Evolutionary conservation across 2,329 filamentous ascomycete genomes (phyloP).

Genomic region (Coniella lustricola): DNA sequence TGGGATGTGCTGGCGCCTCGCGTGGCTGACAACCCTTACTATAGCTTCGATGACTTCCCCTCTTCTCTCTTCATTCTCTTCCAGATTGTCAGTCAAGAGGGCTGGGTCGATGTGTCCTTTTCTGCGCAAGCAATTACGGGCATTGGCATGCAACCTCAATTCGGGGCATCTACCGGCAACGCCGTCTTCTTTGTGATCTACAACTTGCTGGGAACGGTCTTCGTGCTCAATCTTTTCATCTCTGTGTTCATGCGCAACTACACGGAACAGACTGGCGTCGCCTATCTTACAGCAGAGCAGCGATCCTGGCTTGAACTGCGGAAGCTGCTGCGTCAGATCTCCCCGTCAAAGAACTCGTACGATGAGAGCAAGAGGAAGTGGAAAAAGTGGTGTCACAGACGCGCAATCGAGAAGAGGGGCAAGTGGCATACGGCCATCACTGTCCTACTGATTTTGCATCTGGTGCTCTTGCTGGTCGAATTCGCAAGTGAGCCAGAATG

Average conservation of each 20-base stretch:
- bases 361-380: slow-evolving; percentile 68
- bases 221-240: slow-evolving; percentile 93
- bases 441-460: slow-evolving; percentile 68
- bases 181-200: slow-evolving; percentile 93
- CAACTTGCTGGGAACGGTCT: slow-evolving; percentile 93
- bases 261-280: slow-evolving; percentile 95
- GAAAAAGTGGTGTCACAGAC: slow-evolving; percentile 91
- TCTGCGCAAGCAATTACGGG: slow-evolving; percentile 76
- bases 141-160: slow-evolving; percentile 62
- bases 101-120: slow-evolving; percentile 93
- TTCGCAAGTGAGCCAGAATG: slow-evolving; percentile 66
- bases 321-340: slow-evolving; percentile 86
- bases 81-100: slow-evolving; percentile 97
- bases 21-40: slow-evolving; percentile 73
- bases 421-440: slow-evolving; percentile 85
- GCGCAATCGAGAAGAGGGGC: slow-evolving; percentile 89
- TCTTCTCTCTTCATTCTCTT: slow-evolving; percentile 92
- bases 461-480: slow-evolving; percentile 77
- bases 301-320: slow-evolving; percentile 93
- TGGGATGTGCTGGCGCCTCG: slow-evolving; percentile 84
- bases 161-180: slow-evolving; percentile 69
- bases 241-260: slow-evolving; percentile 99
- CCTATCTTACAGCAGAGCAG: slow-evolving; percentile 91
- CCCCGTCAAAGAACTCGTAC: slow-evolving; percentile 86
- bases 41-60: slow-evolving; percentile 92